These are phyloP conservation scores for Pachyrhizus erosus DNA, from an alignment of 306 rosid species.

Conservation along the genomic window DNA sequence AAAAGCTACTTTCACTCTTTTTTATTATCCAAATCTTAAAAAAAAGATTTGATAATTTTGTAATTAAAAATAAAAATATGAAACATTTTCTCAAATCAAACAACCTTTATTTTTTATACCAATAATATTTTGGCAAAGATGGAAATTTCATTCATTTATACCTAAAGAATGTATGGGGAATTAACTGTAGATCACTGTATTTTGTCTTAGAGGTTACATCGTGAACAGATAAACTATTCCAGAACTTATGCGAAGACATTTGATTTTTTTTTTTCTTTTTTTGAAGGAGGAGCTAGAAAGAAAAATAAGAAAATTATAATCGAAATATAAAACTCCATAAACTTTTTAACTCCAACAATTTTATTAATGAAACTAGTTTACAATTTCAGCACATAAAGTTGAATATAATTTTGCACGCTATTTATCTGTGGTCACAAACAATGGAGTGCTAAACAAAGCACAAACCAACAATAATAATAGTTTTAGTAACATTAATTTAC, in stretches of 20 bases:
- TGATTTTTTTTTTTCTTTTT: too few species aligned
- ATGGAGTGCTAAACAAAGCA: conserved; percentile 19
- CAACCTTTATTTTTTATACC: neutral
- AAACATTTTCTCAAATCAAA: too few species aligned
- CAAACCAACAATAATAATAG: neutral
- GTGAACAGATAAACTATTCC: too few species aligned
- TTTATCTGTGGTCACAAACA: neutral
- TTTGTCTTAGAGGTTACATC: too few species aligned
- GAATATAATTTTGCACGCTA: neutral
- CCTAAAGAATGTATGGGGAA: too few species aligned
- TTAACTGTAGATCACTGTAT: too few species aligned
- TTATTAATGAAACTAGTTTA: neutral
- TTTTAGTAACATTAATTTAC: neutral
- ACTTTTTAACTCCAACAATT: neutral
- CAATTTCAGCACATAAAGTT: conserved; percentile 32
- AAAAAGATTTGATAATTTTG: too few species aligned
- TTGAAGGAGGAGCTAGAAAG: neutral
- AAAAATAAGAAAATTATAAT: neutral
- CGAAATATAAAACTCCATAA: neutral
- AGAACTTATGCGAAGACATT: too few species aligned
- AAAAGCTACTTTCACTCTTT: too few species aligned
- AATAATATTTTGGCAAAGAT: neutral
- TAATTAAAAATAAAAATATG: too few species aligned
- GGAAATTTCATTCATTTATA: neutral
- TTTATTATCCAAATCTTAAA: too few species aligned